Evolutionary conservation across 2,329 filamentous ascomycete genomes (phyloP).

Genomic region (Colletotrichum theobromicola): DNA sequence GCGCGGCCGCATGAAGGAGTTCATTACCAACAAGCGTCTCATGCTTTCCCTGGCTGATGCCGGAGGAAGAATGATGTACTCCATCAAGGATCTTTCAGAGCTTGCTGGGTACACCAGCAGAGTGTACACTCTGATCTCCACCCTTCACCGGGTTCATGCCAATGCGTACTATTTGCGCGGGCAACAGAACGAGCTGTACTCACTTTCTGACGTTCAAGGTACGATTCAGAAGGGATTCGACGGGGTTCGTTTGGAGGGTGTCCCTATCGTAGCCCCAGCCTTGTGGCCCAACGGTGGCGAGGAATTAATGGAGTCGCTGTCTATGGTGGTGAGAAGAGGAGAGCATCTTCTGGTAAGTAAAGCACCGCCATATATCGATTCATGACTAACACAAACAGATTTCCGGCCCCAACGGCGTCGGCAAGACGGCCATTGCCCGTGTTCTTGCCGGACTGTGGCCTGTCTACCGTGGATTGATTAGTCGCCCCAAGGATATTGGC

Average conservation of each 20-base stretch:
- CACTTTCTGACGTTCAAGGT: conserved; percentile 88
- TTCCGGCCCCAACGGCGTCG: conserved; percentile 92
- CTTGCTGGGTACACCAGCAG: conserved; percentile 94
- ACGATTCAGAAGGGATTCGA: conserved; percentile 96
- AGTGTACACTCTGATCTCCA: conserved; percentile 94
- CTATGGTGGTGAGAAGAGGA: conserved; percentile 86
- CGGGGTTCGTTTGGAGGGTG: conserved; percentile 89
- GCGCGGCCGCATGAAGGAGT: conserved; percentile 92
- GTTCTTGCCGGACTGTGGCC: conserved; percentile 95
- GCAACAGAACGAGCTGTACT: conserved; percentile 80
- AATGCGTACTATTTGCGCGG: conserved; percentile 80
- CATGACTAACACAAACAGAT: conserved; percentile 54
- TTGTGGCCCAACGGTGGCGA: conserved; percentile 91
- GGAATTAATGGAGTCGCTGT: conserved; percentile 86
- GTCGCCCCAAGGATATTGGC: conserved; percentile 79
- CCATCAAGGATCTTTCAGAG: conserved; percentile 96
- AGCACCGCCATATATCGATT: not conserved
- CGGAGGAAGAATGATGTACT: conserved; percentile 99
- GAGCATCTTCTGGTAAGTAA: conserved; percentile 78
- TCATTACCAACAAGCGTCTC: conserved; percentile 97
- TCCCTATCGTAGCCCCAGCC: conserved; percentile 88
- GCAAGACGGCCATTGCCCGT: conserved; percentile 87
- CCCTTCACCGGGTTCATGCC: conserved; percentile 91
- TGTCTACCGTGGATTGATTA: conserved; percentile 90
- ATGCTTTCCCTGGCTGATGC: conserved; percentile 98